These are phyloP conservation scores for Boletellus ananas DNA, from an alignment of 768 basidiomycete species.

Conservation along the genomic window DNA sequence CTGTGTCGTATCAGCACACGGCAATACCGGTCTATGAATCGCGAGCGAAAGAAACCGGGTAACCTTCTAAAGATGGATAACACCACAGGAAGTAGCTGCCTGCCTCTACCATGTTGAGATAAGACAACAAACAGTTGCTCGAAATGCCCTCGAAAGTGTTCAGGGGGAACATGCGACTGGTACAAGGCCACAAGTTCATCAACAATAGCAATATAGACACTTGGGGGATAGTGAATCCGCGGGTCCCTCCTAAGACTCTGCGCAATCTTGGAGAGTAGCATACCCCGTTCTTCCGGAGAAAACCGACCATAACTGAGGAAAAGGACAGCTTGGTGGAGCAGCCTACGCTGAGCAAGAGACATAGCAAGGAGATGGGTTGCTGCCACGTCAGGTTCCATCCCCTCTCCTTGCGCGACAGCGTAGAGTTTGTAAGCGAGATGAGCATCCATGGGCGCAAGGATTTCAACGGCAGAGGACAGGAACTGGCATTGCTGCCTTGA, in stretches of 20 bases:
- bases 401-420: constrained; percentile 23
- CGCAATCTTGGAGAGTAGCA: constrained; percentile 39
- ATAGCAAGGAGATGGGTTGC: constrained; percentile 31
- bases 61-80: constrained; percentile 34
- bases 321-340: constrained; percentile 24
- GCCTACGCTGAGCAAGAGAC: constrained; percentile 26
- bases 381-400: constrained; percentile 21
- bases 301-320: constrained; percentile 35
- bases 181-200: constrained; percentile 38
- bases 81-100: constrained; percentile 37
- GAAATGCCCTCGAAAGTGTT: constrained; percentile 41
- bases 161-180: constrained; percentile 28
- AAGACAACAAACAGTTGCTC: constrained; percentile 41
- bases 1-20: constrained; percentile 39
- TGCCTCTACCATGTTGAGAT: constrained; percentile 38
- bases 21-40: constrained; percentile 36
- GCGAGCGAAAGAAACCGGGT: constrained; percentile 38
- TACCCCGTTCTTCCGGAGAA: constrained; percentile 30
- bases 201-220: constrained; percentile 32
- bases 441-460: constrained; percentile 27
- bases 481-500: constrained; percentile 26
- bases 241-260: constrained; percentile 35
- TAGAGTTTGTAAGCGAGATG: constrained; percentile 34
- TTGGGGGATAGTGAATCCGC: constrained; percentile 26
- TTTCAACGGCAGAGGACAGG: constrained; percentile 16